A percentile compares a stretch with the other conserved stretches of the same genome.
Evolutionary conservation across 169 alveolate species (phyloP).

Genomic region (Besnoitia besnoiti): DNA sequence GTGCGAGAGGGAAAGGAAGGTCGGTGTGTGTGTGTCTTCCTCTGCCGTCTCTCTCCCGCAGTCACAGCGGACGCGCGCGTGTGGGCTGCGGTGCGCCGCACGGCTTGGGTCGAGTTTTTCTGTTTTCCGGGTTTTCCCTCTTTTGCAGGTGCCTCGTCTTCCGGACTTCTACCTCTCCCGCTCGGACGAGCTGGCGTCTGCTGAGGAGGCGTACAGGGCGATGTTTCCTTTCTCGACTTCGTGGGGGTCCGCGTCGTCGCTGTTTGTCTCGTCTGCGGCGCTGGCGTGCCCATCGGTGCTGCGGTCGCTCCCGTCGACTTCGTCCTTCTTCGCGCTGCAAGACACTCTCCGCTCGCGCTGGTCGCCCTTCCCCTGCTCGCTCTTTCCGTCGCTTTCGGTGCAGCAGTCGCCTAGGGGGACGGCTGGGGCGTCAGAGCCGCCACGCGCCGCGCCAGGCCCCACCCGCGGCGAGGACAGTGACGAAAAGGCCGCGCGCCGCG

Average conservation of each 20-base stretch:
- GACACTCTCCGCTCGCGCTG: background rate
- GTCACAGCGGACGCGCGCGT: background rate
- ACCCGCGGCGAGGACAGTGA: background rate
- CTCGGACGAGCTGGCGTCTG: background rate
- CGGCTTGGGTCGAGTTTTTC: background rate
- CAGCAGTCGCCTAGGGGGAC: no score
- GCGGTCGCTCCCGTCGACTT: background rate
- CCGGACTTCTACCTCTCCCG: conserved; percentile 62
- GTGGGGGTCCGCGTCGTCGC: background rate
- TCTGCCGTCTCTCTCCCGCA: background rate
- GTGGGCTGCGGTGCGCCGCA: background rate
- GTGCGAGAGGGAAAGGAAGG: background rate
- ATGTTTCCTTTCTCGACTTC: background rate
- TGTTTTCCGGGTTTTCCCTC: background rate
- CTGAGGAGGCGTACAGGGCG: background rate
- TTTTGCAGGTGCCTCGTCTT: conserved; percentile 55
- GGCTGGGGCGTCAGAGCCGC: background rate
- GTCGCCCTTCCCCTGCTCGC: no score
- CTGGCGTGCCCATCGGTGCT: background rate
- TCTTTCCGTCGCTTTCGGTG: no score
- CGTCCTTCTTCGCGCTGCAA: background rate
- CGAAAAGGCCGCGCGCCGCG: background rate
- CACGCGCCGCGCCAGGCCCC: background rate
- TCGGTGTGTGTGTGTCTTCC: background rate
- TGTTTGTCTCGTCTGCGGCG: background rate